Conservation (phyloP, 148 eudicot genomes). For the Bassia scoparia region DNA sequence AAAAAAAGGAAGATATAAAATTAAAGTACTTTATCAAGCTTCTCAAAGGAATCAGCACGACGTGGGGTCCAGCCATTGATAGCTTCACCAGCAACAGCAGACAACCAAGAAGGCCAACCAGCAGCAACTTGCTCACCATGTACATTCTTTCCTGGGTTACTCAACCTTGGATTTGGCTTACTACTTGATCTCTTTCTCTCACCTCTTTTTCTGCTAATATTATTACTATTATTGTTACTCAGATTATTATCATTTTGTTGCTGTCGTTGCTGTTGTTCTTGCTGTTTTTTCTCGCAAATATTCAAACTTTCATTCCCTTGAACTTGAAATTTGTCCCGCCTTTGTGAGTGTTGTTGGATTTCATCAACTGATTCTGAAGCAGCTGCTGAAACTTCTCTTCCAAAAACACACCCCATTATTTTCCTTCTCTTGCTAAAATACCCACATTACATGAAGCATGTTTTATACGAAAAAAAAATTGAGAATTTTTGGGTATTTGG, state of each 20-base stretch:
- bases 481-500: background rate
- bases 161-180: constrained; percentile 55
- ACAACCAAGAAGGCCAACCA: constrained; percentile 80
- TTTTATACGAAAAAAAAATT: background rate
- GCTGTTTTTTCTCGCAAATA: constrained; percentile 36
- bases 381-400: constrained; percentile 41
- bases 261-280: constrained; percentile 21
- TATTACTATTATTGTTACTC: constrained; percentile 28
- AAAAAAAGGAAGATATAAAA: background rate
- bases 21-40: constrained; percentile 56
- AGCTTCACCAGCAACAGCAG: constrained; percentile 72
- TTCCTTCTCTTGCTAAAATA: constrained; percentile 11
- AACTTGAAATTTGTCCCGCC: constrained; percentile 34
- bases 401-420: constrained; percentile 34
- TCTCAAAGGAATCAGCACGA: constrained; percentile 72
- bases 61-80: constrained; percentile 79
- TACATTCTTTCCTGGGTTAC: constrained; percentile 59
- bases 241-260: constrained; percentile 31
- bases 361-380: constrained; percentile 27
- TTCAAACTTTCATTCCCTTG: constrained; percentile 21
- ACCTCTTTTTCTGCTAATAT: too few relatives aligned
- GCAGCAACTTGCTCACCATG: constrained; percentile 81
- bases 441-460: background rate
- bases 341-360: background rate
- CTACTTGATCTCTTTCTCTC: constrained; percentile 39